Conservation (phyloP, 768 basidiomycete genomes). For the Collybia sp. region DNA sequence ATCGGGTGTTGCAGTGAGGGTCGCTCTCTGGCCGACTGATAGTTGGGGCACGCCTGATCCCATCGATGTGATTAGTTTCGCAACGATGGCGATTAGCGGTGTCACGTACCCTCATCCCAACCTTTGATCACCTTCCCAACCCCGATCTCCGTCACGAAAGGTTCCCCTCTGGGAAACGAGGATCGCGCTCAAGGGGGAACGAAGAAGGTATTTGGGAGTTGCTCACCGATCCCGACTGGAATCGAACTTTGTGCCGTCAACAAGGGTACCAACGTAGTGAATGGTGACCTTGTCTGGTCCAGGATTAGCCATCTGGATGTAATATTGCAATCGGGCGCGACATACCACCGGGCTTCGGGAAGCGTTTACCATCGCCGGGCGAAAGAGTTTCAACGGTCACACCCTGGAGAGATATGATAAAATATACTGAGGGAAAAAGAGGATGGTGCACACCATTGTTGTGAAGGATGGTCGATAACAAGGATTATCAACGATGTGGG, state of each 20-base stretch:
- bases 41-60: slow-evolving; percentile 68
- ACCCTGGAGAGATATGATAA: slow-evolving; percentile 41
- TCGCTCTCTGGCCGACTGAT: slow-evolving; percentile 72
- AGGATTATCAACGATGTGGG: slow-evolving; percentile 31
- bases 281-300: slow-evolving; percentile 62
- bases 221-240: slow-evolving; percentile 72
- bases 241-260: slow-evolving; percentile 64
- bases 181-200: slow-evolving; percentile 5
- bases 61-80: slow-evolving; percentile 15
- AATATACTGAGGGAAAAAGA: slow-evolving; percentile 13
- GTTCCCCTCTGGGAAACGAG: slow-evolving; percentile 33
- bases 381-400: slow-evolving; percentile 56
- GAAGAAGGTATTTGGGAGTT: slow-evolving; percentile 5
- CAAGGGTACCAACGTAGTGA: slow-evolving; percentile 75
- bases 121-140: slow-evolving; percentile 82
- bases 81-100: background rate
- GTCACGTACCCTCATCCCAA: slow-evolving; percentile 78
- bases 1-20: slow-evolving; percentile 65
- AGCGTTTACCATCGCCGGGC: slow-evolving; percentile 59
- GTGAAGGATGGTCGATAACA: slow-evolving; percentile 13
- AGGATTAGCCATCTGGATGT: slow-evolving; percentile 14
- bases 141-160: slow-evolving; percentile 73
- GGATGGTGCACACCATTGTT: slow-evolving; percentile 27
- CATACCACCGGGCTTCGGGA: slow-evolving; percentile 70
- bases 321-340: slow-evolving; percentile 12